Evolutionary conservation across 495 filamentous ascomycete species (phyloP), one percentile per base, ranked within the genome.

Genomic region (Aspergillus cristatus): DNA sequence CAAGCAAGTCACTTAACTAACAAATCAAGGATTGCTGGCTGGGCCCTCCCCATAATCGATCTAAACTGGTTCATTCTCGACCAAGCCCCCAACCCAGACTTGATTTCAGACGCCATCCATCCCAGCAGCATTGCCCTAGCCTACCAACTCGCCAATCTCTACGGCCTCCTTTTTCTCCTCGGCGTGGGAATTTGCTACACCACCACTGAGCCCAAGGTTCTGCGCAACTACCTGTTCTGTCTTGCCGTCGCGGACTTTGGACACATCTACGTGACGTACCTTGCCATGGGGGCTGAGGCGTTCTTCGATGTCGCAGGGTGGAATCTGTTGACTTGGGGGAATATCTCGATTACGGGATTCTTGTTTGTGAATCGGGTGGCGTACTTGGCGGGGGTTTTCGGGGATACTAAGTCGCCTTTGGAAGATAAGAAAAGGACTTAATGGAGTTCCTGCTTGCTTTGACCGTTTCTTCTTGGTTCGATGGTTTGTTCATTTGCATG

Each of bases 281-380:
- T 68, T 43, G 72, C 57, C 2, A 68, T 87, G 44, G 81, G 78
- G 3, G 67, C 58, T 43, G 63, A 70, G 2, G 53, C 52, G 12
- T 70, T 75, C 35, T 14, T 73, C 12, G 68, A 79, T 43, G 57
- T 81, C 3, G 57, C 45, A 22, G 58, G 53, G 3, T 89, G 82
- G 83, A 86, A 83, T 45, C 53, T 68, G 17, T 65, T 84, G 60
- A 72, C 76, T 1, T 85, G 80, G 78, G 84, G 83, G 8, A 86
- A 87, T 47, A 66, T 89, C 32, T 80, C 73, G 0, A 58, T 68
- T 15, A 86, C 82, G 3, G 47, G 38, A 0, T 63, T 70, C 13
- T 49, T 84, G 31, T 76, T 78, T 28, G 38, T 75, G 10, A 72
- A 70, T 25, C 63, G 81, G 20, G 48, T 72, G 1, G 54, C 61